Evolutionary conservation across 2,329 filamentous ascomycete genomes (phyloP).

Genomic region (Lachnellula arida): DNA sequence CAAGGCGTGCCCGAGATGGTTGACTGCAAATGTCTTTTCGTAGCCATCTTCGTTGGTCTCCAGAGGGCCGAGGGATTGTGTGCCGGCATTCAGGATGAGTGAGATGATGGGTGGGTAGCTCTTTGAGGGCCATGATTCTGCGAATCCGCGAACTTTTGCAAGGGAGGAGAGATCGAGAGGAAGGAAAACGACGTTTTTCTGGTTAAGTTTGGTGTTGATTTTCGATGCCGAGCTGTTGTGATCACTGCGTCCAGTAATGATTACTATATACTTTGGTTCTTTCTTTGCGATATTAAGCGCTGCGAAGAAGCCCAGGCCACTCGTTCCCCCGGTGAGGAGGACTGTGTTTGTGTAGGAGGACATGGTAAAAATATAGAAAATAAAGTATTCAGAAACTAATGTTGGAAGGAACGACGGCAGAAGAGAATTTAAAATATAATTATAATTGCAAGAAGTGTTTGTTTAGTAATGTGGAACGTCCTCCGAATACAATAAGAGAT

Average conservation of each 20-base stretch:
- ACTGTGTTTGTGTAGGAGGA: slow-evolving; percentile 21
- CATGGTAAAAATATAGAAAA: no score
- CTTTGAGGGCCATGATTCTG: slow-evolving; percentile 31
- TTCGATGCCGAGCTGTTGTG: slow-evolving; percentile 35
- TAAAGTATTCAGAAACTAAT: no score
- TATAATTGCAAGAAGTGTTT: no score
- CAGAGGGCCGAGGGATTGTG: slow-evolving; percentile 39
- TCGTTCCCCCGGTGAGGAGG: slow-evolving; percentile 45
- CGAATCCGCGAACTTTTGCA: slow-evolving; percentile 39
- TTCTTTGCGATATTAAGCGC: slow-evolving; percentile 38
- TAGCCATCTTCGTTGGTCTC: slow-evolving; percentile 38
- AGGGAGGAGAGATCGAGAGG: slow-evolving; percentile 40
- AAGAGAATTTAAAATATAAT: no score
- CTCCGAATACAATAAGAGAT: no score
- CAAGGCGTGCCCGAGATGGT: slow-evolving; percentile 46
- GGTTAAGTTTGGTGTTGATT: slow-evolving; percentile 40
- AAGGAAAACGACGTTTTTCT: slow-evolving; percentile 39
- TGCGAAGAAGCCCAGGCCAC: slow-evolving; percentile 39
- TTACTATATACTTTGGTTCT: slow-evolving; percentile 37
- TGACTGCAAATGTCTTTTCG: slow-evolving; percentile 45
- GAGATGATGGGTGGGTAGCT: slow-evolving; percentile 39
- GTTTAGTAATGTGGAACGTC: no score
- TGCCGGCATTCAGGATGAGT: slow-evolving; percentile 44
- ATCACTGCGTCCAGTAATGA: slow-evolving; percentile 43
- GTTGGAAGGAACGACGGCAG: no score